phyloP scores from a whole-genome alignment of 352 stramenopile species.

The Pythium scleroteichum region DNA sequence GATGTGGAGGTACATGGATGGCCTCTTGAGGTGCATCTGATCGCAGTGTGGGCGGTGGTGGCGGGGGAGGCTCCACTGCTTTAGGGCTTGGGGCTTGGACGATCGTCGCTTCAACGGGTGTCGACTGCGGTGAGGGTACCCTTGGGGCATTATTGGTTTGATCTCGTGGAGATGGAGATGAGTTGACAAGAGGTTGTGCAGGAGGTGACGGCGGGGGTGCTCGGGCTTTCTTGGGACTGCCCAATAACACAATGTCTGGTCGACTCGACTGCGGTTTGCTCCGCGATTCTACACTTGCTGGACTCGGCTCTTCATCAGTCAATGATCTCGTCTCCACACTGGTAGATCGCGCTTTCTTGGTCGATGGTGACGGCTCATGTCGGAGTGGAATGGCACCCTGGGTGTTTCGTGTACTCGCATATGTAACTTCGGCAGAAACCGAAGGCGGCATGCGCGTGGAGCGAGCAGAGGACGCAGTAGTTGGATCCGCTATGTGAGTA shows the following conservation, averaged over 20 bases:
- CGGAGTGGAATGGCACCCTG: slow-evolving; percentile 2
- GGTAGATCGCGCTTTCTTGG: slow-evolving; percentile 11
- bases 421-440: not conserved
- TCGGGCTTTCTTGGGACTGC: slow-evolving; percentile 19
- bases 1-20: not conserved
- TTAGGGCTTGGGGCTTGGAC: slow-evolving; percentile 1
- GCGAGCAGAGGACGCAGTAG: not conserved
- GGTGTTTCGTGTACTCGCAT: slow-evolving; percentile 4
- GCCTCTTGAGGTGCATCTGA: slow-evolving; percentile 1
- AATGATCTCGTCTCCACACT: slow-evolving; percentile 19
- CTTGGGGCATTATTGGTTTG: not conserved
- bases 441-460: slow-evolving; percentile 6
- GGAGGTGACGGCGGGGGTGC: slow-evolving; percentile 10
- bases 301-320: slow-evolving; percentile 18
- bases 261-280: slow-evolving; percentile 6
- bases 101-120: not conserved
- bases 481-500: not conserved
- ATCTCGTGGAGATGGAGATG: slow-evolving; percentile 6
- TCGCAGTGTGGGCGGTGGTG: not conserved
- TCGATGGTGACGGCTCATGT: slow-evolving; percentile 18
- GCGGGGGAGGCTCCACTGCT: not conserved
- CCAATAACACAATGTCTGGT: slow-evolving; percentile 26
- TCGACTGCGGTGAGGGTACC: not conserved
- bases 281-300: not conserved
- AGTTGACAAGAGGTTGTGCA: slow-evolving; percentile 5